Base-by-base conservation (phyloP, 2,329 filamentous ascomycete species). In the Aureobasidium mangrovei region DNA sequence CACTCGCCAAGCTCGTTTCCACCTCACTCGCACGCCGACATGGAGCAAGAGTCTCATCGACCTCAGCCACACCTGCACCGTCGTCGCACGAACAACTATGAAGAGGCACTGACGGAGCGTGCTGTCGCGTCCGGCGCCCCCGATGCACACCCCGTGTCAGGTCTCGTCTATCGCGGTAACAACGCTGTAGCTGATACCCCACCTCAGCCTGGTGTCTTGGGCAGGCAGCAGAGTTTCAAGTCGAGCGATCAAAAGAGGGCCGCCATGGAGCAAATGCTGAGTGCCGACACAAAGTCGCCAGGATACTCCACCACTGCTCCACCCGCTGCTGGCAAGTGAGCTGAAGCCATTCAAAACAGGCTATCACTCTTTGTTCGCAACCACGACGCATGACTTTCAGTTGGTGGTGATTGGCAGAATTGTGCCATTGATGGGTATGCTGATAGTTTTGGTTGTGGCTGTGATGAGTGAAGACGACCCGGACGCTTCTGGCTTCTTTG, bases 161-260 rank as follows among this genome's bases (percentile, higher is more conserved):
- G 32, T 5, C 35, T 46, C 32, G 56, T 49, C 29, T 51, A 58
- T 46, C 42, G 57, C 36, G 56, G 54, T 33, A 56, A 47, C 6
- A 33, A 39, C 5, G 40, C 10, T 32, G 51, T n/a, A 36, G 32
- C 52, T 9, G 44, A 47, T 8, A 53, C 42, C n/a, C 18, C 18
- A 18, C 58, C 48, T 57, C 60, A 62, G 39, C 58, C 56, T 29
- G 46, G 54, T 9, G 6, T 28, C 29, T 24, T 24, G 6, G 40
- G 40, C 2, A 57, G 63, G 32, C 55, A 61, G 54, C 64, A 62
- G 54, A 66, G 63, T 53, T 68, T 61, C 59, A 64, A 60, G 45
- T 56, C 58, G 58, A 55, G 57, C 10, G 65, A 69, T 48, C 57
- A 60, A 58, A 67, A 65, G 59, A 59, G 67, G 6, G 57, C 60